Base-by-base conservation (phyloP, 768 basidiomycete genomes). In the Hygrocybe punicea region DNA sequence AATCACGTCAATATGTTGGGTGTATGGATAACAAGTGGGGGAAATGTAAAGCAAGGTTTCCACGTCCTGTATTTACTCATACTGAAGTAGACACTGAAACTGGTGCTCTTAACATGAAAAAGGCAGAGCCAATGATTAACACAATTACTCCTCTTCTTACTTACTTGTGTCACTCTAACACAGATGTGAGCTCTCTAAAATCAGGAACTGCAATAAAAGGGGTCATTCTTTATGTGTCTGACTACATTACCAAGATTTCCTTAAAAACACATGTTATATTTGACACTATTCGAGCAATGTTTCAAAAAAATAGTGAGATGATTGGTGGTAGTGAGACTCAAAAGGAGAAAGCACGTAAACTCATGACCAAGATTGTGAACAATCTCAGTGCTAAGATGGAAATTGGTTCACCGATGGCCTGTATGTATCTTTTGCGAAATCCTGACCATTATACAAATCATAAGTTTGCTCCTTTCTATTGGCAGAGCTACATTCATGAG, bases 371-470 rank as follows among this genome's bases (percentile, higher is more conserved):
- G 49, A 63, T 67, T 23, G 62, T 71, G 1, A 74, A 74, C 50
- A 36, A 53, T 8, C 37, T 75, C 10, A 64, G 60, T 13, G 40
- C 67, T 2, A 71, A 67, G 46, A 42, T 61, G 40, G 71, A 73
- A 52, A 66, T 72, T 4, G 71, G 71, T 0, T 58, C 57, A n/a
- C 71, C 71, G 1, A 63, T 69, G 60, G 63, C 61, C 16, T 62
- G 55, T 21, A 37, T 64, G 36, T 65, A 69, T 51, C 53, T 69
- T 11, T 49, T 69, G 10, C 62, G 61, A 29, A 47, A 64, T 58
- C 67, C 67, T n/a, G 70, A 71, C 47, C 69, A 71, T 44, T 73
- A 73, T 54, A 71, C 64, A 13, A 70, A 62, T 35, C 66, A 70
- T 57, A 40, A 23, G 24, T 74, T 73, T 61, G 58, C 65, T 6